A percentile compares a stretch with the other conserved stretches of the same genome.
Conservation (phyloP, 2,329 filamentous ascomycete genomes). For the Nigrospora osmanthi region DNA sequence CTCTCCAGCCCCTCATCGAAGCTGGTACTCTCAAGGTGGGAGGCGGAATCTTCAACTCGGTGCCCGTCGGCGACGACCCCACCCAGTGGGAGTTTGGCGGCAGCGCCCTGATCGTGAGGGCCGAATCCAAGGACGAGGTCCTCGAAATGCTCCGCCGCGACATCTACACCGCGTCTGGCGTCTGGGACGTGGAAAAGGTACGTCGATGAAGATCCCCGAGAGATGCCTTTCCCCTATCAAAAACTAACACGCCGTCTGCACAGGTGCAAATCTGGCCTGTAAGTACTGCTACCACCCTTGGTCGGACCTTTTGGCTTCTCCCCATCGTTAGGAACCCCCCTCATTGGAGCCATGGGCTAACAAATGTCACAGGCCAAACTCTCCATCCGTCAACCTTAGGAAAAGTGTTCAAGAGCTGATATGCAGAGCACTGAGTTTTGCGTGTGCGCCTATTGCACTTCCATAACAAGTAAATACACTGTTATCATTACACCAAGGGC, state of each 20-base stretch:
- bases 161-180: slow-evolving; percentile 61
- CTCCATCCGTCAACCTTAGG: slow-evolving; percentile 28
- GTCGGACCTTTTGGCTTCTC: too few species aligned
- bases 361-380: slow-evolving; percentile 25
- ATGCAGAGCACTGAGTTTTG: too few species aligned
- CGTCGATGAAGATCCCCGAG: slow-evolving; percentile 7
- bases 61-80: slow-evolving; percentile 53
- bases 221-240: too few species aligned
- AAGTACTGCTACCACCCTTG: slow-evolving; percentile 10
- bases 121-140: slow-evolving; percentile 62
- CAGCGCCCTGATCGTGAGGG: slow-evolving; percentile 60
- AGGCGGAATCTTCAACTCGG: slow-evolving; percentile 59
- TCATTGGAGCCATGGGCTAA: neutral
- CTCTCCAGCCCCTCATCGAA: slow-evolving; percentile 42
- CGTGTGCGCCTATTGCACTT: too few species aligned
- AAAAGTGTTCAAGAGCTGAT: neutral
- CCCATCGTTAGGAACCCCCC: neutral
- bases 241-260: neutral
- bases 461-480: too few species aligned
- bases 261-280: slow-evolving; percentile 43
- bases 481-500: too few species aligned
- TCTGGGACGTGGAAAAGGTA: slow-evolving; percentile 74
- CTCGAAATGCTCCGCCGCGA: slow-evolving; percentile 60
- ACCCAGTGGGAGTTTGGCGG: slow-evolving; percentile 63
- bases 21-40: slow-evolving; percentile 56